Evolutionary conservation across 225 moss, liverwort and hornwort species (phyloP).

Genomic region (Marchantia polymorpha): DNA sequence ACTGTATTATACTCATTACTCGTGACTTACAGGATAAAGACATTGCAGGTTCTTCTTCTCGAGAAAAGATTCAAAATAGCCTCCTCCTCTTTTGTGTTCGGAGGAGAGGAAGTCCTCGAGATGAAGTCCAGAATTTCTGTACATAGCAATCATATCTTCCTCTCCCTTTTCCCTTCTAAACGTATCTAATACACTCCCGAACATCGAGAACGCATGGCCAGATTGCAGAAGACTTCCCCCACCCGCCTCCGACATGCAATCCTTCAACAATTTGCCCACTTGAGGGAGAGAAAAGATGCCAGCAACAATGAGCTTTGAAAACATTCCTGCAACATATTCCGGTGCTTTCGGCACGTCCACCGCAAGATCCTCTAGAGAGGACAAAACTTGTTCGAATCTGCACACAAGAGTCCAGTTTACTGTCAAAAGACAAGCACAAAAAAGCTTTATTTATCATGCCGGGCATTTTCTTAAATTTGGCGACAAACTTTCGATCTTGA

Average conservation of each 20-base stretch:
- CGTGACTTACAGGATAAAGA: constrained; percentile 72
- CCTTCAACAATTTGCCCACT: constrained; percentile 62
- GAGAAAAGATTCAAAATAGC: constrained; percentile 68
- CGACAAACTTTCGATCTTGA: too few species aligned
- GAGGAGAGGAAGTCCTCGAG: constrained; percentile 67
- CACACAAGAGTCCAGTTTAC: not conserved
- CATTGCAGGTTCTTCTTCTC: constrained; percentile 57
- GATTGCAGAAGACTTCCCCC: constrained; percentile 50
- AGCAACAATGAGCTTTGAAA: constrained; percentile 56
- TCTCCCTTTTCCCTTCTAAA: constrained; percentile 80
- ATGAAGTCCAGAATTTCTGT: constrained; percentile 69
- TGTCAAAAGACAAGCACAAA: not conserved
- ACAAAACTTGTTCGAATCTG: constrained; percentile 75
- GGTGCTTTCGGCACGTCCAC: constrained; percentile 94
- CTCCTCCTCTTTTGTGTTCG: constrained; percentile 49
- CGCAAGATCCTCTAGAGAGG: constrained; percentile 59
- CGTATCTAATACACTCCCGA: constrained; percentile 64
- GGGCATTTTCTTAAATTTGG: too few species aligned
- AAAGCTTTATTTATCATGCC: too few species aligned
- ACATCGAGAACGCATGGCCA: constrained; percentile 57
- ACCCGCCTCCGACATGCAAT: constrained; percentile 56
- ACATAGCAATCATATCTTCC: constrained; percentile 59
- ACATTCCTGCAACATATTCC: constrained; percentile 62
- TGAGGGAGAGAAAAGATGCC: constrained; percentile 59
- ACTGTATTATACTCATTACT: not conserved